A percentile compares a stretch with the other conserved stretches of the same genome.
Conservation (phyloP, 768 basidiomycete genomes). For the Russula foetens region DNA sequence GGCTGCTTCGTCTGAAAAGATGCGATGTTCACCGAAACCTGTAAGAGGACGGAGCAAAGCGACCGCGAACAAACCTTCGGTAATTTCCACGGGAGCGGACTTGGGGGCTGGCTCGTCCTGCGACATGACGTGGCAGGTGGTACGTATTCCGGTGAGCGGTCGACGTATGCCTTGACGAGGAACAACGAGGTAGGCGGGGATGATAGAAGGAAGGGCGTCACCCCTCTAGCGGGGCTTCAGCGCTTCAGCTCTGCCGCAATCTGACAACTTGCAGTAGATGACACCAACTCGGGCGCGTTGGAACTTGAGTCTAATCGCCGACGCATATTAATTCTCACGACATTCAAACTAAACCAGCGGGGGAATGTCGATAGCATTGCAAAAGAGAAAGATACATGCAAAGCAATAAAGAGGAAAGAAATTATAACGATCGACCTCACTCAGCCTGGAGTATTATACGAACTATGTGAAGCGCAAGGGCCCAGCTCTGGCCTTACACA, state of each 20-base stretch:
- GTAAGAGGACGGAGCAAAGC: background rate
- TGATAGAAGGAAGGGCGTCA: background rate
- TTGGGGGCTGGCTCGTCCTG: conserved; percentile 14
- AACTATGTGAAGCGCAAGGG: conserved; percentile 2
- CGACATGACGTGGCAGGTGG: conserved; percentile 1
- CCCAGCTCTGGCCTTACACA: too few relatives aligned
- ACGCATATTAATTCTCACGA: background rate
- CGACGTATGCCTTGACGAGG: background rate
- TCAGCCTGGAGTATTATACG: conserved; percentile 6
- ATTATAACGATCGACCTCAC: background rate
- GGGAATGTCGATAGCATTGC: conserved; percentile 10
- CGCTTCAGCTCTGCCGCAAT: too few relatives aligned
- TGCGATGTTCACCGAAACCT: background rate
- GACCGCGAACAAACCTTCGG: conserved; percentile 22
- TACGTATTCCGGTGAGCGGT: background rate
- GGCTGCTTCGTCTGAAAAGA: conserved; percentile 51
- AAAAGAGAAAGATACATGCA: conserved; percentile 1
- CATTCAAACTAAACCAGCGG: background rate
- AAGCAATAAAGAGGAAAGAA: conserved; percentile 4
- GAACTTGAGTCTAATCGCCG: background rate
- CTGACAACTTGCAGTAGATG: too few relatives aligned
- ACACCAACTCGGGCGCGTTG: too few relatives aligned
- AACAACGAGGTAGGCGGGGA: background rate
- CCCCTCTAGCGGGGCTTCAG: background rate
- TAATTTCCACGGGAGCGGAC: conserved; percentile 23